Evolutionary conservation across 2,329 filamentous ascomycete species (phyloP).

Genomic region (Aspergillus calidoustus): DNA sequence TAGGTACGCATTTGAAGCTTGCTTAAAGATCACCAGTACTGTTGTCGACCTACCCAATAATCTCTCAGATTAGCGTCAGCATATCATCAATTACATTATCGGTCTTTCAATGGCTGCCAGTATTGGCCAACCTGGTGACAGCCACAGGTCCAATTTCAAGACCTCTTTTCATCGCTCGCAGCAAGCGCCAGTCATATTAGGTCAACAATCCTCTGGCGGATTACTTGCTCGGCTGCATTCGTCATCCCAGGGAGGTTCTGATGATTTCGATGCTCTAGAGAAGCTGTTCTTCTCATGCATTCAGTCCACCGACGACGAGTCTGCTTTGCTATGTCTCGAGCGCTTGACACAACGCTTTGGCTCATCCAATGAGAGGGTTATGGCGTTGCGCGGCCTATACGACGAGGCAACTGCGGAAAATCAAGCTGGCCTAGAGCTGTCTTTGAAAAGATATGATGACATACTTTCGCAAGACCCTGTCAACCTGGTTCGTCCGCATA

Average conservation of each 20-base stretch:
- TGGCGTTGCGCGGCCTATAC: constrained; percentile 80
- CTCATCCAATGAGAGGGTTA: constrained; percentile 78
- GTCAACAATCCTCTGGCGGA: constrained; percentile 50
- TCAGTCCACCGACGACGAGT: constrained; percentile 78
- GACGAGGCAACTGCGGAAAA: constrained; percentile 79
- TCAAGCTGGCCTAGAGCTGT: constrained; percentile 65
- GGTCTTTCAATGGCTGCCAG: background rate
- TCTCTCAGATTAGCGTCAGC: background rate
- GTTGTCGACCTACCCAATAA: background rate
- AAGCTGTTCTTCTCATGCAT: constrained; percentile 85
- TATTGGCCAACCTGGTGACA: background rate
- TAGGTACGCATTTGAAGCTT: background rate
- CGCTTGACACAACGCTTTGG: constrained; percentile 82
- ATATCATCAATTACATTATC: background rate
- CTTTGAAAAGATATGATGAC: constrained; percentile 78
- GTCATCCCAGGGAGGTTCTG: constrained; percentile 67
- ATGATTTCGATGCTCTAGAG: constrained; percentile 84
- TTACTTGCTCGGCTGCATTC: constrained; percentile 38
- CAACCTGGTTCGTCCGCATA: constrained; percentile 69
- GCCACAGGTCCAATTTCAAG: constrained; percentile 50
- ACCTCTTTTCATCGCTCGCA: constrained; percentile 50
- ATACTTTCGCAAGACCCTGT: constrained; percentile 74
- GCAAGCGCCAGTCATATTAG: constrained; percentile 47
- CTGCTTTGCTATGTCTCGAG: constrained; percentile 75
- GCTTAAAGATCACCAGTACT: background rate